phyloP scores from a whole-genome alignment of 2,329 filamentous ascomycete genomes.

The Septoria petroselini region DNA sequence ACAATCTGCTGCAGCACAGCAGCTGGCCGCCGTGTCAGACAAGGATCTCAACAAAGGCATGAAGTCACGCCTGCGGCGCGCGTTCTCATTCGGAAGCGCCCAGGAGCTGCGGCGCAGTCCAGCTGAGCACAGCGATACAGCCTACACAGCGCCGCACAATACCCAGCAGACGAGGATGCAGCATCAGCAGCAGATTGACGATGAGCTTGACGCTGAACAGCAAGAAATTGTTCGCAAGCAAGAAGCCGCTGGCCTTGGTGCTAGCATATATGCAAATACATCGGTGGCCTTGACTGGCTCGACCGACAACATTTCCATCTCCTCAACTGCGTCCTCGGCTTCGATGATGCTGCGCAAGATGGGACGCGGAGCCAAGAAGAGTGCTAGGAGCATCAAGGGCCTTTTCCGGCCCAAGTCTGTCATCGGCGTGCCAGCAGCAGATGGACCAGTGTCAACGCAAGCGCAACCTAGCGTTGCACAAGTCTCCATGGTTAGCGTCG shows the following conservation, averaged over 20 bases:
- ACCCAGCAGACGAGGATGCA: conserved; percentile 33
- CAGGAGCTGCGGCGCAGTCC: conserved; percentile 80
- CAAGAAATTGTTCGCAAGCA: conserved; percentile 87
- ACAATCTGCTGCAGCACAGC: conserved; percentile 72
- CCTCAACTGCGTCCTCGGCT: conserved; percentile 82
- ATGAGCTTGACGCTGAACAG: conserved; percentile 71
- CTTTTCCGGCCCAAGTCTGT: conserved; percentile 93
- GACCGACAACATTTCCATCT: conserved; percentile 90
- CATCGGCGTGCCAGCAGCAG: conserved; percentile 70
- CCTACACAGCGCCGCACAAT: conserved; percentile 22
- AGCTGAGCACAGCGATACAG: conserved; percentile 55
- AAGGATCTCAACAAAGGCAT: conserved; percentile 74
- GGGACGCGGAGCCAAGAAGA: conserved; percentile 97
- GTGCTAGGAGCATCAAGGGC: conserved; percentile 83
- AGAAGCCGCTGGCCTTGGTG: conserved; percentile 86
- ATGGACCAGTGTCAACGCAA: conserved; percentile 58
- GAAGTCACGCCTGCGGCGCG: conserved; percentile 82
- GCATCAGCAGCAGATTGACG: conserved; percentile 32
- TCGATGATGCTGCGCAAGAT: conserved; percentile 97
- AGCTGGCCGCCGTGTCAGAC: conserved; percentile 81
- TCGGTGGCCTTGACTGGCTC: conserved; percentile 77
- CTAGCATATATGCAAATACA: conserved; percentile 76
- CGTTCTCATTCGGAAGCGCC: conserved; percentile 94
- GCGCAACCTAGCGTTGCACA: conserved; percentile 66
- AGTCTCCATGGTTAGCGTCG: conserved; percentile 92